Evolutionary conservation across 192 early-diverging fungal genomes (phyloP), one percentile per base, ranked within the genome.

Genomic region (Geranomyces michiganensis): DNA sequence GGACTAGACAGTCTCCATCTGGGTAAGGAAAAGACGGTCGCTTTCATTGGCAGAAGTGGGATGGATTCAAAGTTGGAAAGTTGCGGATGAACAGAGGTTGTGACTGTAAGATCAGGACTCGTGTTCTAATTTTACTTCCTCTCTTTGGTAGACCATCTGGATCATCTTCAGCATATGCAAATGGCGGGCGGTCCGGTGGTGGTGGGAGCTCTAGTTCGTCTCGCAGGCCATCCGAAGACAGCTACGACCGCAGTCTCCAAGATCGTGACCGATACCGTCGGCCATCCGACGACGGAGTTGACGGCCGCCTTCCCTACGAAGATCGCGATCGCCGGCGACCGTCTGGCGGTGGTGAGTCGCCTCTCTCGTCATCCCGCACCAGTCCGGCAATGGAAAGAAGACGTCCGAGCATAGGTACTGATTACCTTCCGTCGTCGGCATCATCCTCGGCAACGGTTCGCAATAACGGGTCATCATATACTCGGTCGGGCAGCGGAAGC

Each of bases 251-350:
- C 36, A 41, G n/a, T n/a, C n/a, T n/a, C n/a, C n/a, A n/a, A n/a
- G n/a, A 41, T 14, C 26, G 48, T 9, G 32, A 49, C 47, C 36
- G 63, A 1, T 60, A 60, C 31, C 66, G 66, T 10, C 1, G 48
- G 24, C 51, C 66, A 49, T 32, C 66, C 3, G 24, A 14, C 17
- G 32, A 68, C 12, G n/a, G n/a, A n/a, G 48, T 12, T 17, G 48
- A 26, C 19, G 31, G 21, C n/a, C 10, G 7, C 22, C n/a, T 17
- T 12, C 17, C 27, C 9, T n/a, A 49, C 24, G 27, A 68, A 10
- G 66, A 68, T 26, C 41, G 41, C 17, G 45, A 47, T 44, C 22
- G 49, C 15, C 66, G 66, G 15, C 66, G 66, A 6, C 66, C 66
- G 53, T 68, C 66, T 10, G 27, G 6, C 21, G 66, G 31, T 15